Base-by-base conservation (phyloP, 2,329 filamentous ascomycete species). In the Calonectria multiphialidica region DNA sequence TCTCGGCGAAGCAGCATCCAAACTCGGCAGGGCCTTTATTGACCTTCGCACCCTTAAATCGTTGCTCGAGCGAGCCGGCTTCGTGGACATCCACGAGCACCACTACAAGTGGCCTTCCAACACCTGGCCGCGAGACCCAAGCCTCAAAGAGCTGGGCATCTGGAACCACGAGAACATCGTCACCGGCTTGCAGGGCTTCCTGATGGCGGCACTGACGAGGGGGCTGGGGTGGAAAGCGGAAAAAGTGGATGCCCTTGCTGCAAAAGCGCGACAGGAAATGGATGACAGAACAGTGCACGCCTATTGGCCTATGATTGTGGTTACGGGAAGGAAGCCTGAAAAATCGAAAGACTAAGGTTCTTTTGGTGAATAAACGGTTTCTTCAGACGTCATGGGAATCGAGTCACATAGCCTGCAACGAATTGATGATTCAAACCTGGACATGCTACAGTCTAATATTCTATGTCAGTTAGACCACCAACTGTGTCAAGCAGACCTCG, bases 1-100 rank as follows among this genome's bases (percentile, higher is more conserved):
- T 13, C 57, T 77, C 16, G n/a, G 65, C 9, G 68, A 77, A 18
- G 76, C 75, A 8, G 66, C 75, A 2, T 69, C 66, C 15, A 73
- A 74, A 10, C 74, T 77, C 23, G 62, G 73, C 21, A 53, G 59
- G 4, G 18, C 63, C 2, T 66, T 44, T 25, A n/a, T 50, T 2
- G 6, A 47, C 5, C 28, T 49, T 12, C 21, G 49, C 23, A 33
- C 40, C 9, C 53, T 75, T 55, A 70, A 30, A 35, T 65, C 21
- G 28, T 78, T 25, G 30, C 47, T 16, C 61, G 72, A 57, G 7
- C 18, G 35, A 18, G 74, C 67, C 12, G 67, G 67, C 2, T 69
- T 69, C 18, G 23, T 21, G 2, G 59, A 69, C 13, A 21, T 69
- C 13, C 21, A 16, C 4, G 47, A 55, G 12, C 25, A 59, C 7